Evolutionary conservation across 2,329 filamentous ascomycete genomes (phyloP).

Genomic region (Pseudophaeomoniella oleicola): DNA sequence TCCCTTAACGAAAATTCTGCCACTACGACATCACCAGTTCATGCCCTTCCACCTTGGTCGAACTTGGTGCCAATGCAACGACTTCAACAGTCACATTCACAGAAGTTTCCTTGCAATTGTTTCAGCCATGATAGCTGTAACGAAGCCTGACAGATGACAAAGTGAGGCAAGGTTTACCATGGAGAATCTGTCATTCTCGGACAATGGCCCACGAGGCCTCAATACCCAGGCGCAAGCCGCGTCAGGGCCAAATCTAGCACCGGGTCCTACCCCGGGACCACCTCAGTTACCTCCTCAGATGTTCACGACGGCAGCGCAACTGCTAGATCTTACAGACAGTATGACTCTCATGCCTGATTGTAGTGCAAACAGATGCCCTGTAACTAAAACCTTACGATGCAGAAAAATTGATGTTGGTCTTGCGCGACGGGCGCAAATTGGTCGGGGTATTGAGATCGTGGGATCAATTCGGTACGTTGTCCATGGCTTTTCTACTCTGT

Average conservation of each 20-base stretch:
- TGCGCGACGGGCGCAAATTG: constrained; percentile 87
- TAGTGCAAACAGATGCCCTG: background rate
- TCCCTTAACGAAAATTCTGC: too few species aligned
- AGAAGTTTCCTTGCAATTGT: background rate
- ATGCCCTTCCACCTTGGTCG: background rate
- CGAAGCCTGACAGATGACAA: background rate
- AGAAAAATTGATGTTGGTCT: constrained; percentile 90
- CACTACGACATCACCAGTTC: too few species aligned
- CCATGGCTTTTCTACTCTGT: constrained; percentile 2
- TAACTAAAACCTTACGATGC: constrained; percentile 10
- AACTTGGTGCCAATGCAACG: background rate
- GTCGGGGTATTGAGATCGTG: constrained; percentile 86
- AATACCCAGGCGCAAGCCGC: constrained; percentile 7
- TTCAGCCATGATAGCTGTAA: background rate
- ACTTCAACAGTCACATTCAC: background rate
- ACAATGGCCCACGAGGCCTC: constrained; percentile 9
- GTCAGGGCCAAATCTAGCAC: constrained; percentile 3
- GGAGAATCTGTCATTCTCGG: constrained; percentile 15
- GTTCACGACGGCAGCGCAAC: constrained; percentile 93
- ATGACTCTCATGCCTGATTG: constrained; percentile 26
- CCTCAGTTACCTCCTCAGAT: constrained; percentile 61
- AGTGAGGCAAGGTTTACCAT: constrained; percentile 7
- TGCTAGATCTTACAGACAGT: constrained; percentile 96
- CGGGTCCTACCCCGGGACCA: constrained; percentile 19
- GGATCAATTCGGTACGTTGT: constrained; percentile 81